Percentiles rank a stretch among this genome's conserved stretches.
phyloP scores from a whole-genome alignment of 768 basidiomycete genomes.

The Lactarius evosmus region DNA sequence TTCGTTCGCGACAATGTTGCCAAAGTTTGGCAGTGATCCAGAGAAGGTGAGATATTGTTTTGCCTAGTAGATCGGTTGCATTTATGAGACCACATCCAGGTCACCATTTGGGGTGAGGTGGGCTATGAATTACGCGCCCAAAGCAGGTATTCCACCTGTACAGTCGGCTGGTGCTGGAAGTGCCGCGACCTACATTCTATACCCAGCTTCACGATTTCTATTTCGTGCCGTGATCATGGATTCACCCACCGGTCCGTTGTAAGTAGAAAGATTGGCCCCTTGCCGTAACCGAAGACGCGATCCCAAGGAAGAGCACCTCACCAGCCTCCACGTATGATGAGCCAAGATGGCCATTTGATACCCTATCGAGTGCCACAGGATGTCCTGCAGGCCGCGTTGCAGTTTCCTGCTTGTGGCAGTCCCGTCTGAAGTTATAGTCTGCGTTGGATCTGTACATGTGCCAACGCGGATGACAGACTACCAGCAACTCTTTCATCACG shows the following conservation, averaged over 20 bases:
- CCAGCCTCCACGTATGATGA: constrained; percentile 48
- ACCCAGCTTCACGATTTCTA: constrained; percentile 34
- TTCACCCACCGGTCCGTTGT: constrained; percentile 52
- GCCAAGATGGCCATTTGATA: constrained; percentile 49
- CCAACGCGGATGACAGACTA: constrained; percentile 36
- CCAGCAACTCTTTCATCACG: constrained; percentile 46
- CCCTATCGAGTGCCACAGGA: constrained; percentile 45
- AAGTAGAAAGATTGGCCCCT: constrained; percentile 21
- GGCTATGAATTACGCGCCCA: neutral
- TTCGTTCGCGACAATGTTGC: constrained; percentile 64
- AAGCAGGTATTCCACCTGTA: neutral
- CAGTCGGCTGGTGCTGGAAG: constrained; percentile 52
- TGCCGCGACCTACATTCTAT: constrained; percentile 45
- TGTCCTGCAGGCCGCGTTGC: constrained; percentile 42
- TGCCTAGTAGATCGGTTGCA: neutral
- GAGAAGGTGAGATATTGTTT: constrained; percentile 40
- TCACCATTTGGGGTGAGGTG: constrained; percentile 54
- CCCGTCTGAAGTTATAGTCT: constrained; percentile 41
- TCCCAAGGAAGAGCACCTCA: constrained; percentile 49
- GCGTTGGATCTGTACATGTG: neutral
- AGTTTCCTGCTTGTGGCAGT: constrained; percentile 45
- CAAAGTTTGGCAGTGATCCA: constrained; percentile 42
- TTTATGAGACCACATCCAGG: constrained; percentile 33
- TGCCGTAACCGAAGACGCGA: neutral
- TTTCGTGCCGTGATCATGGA: constrained; percentile 53